Conservation (phyloP, 139 green algal species). For the Haematococcus sp. region DNA sequence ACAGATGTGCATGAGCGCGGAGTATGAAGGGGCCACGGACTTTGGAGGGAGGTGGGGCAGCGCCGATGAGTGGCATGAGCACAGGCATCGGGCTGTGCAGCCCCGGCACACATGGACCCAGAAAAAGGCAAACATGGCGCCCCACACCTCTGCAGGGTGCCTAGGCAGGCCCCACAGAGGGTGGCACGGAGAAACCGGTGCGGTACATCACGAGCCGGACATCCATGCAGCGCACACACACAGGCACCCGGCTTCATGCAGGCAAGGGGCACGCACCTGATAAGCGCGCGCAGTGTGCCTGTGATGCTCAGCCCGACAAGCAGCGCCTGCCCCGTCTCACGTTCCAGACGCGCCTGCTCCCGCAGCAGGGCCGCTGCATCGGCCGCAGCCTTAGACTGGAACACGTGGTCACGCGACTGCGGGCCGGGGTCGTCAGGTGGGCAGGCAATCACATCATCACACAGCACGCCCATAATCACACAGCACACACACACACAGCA, state of each 20-base stretch:
- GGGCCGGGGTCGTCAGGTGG: background rate
- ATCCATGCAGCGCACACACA: background rate
- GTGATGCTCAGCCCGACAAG: constrained; percentile 60
- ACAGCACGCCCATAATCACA: no score
- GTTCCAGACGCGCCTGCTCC: constrained; percentile 60
- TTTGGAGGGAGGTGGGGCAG: no score
- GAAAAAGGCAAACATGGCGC: background rate
- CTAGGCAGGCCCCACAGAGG: no score
- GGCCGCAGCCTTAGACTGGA: constrained; percentile 45
- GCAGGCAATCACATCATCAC: background rate
- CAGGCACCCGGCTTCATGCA: background rate
- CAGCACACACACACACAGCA: no score
- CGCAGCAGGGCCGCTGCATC: constrained; percentile 48
- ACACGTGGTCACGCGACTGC: constrained; percentile 51
- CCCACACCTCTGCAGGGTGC: no score
- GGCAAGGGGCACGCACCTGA: constrained; percentile 18
- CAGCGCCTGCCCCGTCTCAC: constrained; percentile 57
- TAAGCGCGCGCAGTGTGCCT: constrained; percentile 45
- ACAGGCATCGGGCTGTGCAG: no score
- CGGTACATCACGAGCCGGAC: no score
- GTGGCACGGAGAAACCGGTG: no score
- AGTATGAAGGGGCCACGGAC: no score
- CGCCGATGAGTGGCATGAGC: no score
- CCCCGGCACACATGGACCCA: no score
- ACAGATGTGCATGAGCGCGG: no score